A percentile compares a stretch with the other conserved stretches of the same genome.
phyloP scores from a whole-genome alignment of 768 basidiomycete genomes.

The Strobilomyces confusus region DNA sequence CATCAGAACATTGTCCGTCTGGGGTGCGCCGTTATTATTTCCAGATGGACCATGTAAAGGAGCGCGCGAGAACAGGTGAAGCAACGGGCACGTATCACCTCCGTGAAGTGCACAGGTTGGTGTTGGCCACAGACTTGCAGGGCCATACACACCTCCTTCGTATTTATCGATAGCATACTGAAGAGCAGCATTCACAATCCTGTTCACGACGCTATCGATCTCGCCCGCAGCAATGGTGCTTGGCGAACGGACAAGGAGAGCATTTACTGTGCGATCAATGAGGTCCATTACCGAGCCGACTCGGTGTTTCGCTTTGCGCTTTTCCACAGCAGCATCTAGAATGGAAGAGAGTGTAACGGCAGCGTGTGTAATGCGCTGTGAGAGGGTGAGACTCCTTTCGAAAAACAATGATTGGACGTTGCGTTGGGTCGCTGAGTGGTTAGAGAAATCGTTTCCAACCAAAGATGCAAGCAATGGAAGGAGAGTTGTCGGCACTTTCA shows the following conservation, averaged over 20 bases:
- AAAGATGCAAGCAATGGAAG: constrained; percentile 76
- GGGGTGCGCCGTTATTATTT: constrained; percentile 1
- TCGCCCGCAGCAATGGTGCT: constrained; percentile 55
- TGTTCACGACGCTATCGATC: constrained; percentile 59
- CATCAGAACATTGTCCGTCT: constrained; percentile 15
- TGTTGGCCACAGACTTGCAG: constrained; percentile 49
- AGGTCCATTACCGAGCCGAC: constrained; percentile 74
- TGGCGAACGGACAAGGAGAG: constrained; percentile 49
- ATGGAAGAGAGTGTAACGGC: constrained; percentile 55
- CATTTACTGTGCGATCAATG: constrained; percentile 62
- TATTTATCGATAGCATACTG: constrained; percentile 72
- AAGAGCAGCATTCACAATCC: constrained; percentile 68
- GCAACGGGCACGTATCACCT: constrained; percentile 51
- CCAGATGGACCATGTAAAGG: constrained; percentile 22
- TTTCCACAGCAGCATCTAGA: constrained; percentile 45
- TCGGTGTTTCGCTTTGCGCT: constrained; percentile 49
- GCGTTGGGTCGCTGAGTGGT: constrained; percentile 43
- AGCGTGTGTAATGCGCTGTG: constrained; percentile 65
- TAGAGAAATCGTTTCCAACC: constrained; percentile 78
- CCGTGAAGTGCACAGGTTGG: constrained; percentile 61
- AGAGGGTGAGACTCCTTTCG: constrained; percentile 49
- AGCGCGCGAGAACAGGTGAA: constrained; percentile 48
- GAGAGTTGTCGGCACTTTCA: constrained; percentile 64
- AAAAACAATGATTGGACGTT: constrained; percentile 65
- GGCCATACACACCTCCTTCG: constrained; percentile 38